Percentiles rank a stretch among this genome's conserved stretches.
Evolutionary conservation across 805 yeast genomes (phyloP).

Genomic region (Yamadazyma laniorum): DNA sequence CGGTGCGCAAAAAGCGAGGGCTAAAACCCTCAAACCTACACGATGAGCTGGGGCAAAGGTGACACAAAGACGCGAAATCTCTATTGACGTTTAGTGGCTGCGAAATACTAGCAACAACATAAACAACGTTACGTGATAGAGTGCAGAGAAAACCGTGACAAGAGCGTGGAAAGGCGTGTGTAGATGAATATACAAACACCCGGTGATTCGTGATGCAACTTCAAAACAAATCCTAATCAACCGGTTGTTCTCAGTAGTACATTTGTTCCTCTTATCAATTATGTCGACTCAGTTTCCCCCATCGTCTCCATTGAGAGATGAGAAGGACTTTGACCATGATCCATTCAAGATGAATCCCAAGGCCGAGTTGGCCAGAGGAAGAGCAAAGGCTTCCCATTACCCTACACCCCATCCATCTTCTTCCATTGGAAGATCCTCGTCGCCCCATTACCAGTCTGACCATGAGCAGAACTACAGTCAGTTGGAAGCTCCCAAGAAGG

Average conservation of each 20-base stretch:
- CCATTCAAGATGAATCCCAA: constrained; percentile 11
- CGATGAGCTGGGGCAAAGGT: not conserved
- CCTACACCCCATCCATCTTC: constrained; percentile 77
- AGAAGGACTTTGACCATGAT: constrained; percentile 16
- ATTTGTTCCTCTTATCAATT: not conserved
- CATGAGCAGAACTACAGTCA: no score
- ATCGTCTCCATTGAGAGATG: constrained; percentile 46
- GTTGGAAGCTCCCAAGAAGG: constrained; percentile 11
- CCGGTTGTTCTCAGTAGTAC: no score
- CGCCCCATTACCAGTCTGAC: constrained; percentile 23
- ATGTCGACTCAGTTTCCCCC: constrained; percentile 46
- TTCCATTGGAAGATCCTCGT: constrained; percentile 39
- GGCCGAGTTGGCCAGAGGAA: constrained; percentile 1
- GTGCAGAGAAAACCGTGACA: constrained; percentile 7
- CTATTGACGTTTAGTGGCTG: no score
- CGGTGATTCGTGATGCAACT: no score
- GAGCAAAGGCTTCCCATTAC: constrained; percentile 26
- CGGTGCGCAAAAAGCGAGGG: not conserved
- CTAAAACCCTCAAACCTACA: not conserved
- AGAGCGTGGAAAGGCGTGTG: no score
- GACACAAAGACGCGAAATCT: not conserved
- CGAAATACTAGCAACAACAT: constrained; percentile 1
- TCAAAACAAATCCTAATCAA: no score
- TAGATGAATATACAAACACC: constrained; percentile 1
- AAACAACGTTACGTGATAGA: not conserved